Conservation (phyloP, 768 basidiomycete species). For the Leccinum truebloodii region DNA sequence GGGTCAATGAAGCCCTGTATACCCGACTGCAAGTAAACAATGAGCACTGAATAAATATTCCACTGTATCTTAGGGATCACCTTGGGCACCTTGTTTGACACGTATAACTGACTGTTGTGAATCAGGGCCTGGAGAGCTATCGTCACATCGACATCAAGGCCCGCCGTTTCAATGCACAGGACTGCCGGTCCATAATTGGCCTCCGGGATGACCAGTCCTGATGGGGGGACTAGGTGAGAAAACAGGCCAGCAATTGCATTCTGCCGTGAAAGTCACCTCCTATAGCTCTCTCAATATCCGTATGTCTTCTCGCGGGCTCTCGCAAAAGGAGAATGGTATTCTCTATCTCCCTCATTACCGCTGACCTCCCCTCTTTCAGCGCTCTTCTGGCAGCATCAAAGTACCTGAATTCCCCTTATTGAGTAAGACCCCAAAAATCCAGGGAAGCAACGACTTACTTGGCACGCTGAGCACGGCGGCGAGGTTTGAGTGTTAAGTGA, state of each 20-base stretch:
- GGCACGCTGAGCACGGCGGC: constrained; percentile 51
- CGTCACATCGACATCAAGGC: constrained; percentile 73
- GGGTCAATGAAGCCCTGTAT: constrained; percentile 89
- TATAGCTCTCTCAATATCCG: constrained; percentile 60
- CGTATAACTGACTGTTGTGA: constrained; percentile 72
- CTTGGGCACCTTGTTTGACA: constrained; percentile 76
- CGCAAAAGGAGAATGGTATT: constrained; percentile 63
- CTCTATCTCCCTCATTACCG: constrained; percentile 61
- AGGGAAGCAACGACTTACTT: constrained; percentile 40
- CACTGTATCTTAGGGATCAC: constrained; percentile 36
- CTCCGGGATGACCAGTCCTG: constrained; percentile 76
- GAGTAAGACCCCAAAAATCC: constrained; percentile 14
- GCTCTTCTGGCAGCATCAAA: constrained; percentile 64
- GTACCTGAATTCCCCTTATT: constrained; percentile 46
- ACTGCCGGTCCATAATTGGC: constrained; percentile 69
- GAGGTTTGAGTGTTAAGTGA: constrained; percentile 57
- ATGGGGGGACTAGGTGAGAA: constrained; percentile 14
- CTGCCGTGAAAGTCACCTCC: constrained; percentile 50
- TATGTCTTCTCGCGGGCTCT: constrained; percentile 65
- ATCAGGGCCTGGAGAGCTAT: constrained; percentile 82
- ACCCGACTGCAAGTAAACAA: constrained; percentile 46
- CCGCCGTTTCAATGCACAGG: constrained; percentile 49
- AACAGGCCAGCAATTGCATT: constrained; percentile 6
- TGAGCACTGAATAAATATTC: constrained; percentile 6
- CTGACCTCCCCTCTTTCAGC: constrained; percentile 63